A percentile compares a stretch with the other conserved stretches of the same genome.
Conservation (phyloP, 2,329 filamentous ascomycete genomes). For the Westerdykella aurantiaca region DNA sequence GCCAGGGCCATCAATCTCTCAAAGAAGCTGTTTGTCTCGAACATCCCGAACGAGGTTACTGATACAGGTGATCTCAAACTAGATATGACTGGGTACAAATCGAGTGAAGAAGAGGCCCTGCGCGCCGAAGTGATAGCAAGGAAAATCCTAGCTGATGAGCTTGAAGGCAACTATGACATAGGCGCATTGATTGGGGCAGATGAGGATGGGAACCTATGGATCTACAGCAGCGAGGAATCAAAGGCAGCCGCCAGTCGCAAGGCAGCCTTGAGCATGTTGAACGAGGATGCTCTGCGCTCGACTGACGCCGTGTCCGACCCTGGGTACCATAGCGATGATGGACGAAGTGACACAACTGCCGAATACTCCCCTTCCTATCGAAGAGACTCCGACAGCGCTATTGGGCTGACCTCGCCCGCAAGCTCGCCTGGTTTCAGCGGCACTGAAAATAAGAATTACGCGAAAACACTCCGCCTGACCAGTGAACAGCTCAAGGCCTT, state of each 20-base stretch:
- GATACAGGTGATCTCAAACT: constrained; percentile 93
- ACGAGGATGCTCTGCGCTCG: constrained; percentile 49
- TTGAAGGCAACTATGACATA: constrained; percentile 94
- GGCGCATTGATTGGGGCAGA: constrained; percentile 92
- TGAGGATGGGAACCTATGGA: constrained; percentile 96
- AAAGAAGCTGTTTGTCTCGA: constrained; percentile 78
- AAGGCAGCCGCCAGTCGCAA: constrained; percentile 78
- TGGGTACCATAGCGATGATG: constrained; percentile 88
- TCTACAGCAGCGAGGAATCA: constrained; percentile 95
- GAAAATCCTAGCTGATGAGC: constrained; percentile 84
- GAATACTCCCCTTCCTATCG: constrained; percentile 52
- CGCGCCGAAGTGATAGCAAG: constrained; percentile 89
- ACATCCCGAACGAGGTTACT: constrained; percentile 89
- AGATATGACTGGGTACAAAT: constrained; percentile 96
- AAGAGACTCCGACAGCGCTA: constrained; percentile 64
- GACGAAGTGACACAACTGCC: constrained; percentile 53
- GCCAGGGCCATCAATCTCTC: constrained; percentile 79
- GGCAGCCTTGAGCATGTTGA: constrained; percentile 48
- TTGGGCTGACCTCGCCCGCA: constrained; percentile 58
- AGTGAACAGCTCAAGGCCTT: constrained; percentile 90
- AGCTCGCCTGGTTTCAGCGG: constrained; percentile 46
- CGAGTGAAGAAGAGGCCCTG: constrained; percentile 84
- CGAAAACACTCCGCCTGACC: constrained; percentile 90
- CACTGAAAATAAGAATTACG: constrained; percentile 80
- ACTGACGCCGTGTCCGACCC: constrained; percentile 87